phyloP scores from a whole-genome alignment of 2,329 filamentous ascomycete genomes.

The Neonectria magnoliae region DNA sequence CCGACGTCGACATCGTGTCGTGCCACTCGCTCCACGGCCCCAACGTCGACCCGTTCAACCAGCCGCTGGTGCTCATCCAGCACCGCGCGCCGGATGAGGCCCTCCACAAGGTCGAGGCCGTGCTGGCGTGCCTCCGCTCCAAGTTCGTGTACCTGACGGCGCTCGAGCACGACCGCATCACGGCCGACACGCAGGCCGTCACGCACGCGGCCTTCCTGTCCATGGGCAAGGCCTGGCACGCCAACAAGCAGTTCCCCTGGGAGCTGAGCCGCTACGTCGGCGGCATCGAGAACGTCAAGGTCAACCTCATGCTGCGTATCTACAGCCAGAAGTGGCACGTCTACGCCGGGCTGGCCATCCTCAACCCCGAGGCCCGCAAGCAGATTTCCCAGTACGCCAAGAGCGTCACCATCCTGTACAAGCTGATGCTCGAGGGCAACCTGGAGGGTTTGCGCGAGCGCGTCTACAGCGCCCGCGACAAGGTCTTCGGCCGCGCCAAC shows the following conservation, averaged over 20 bases:
- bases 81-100: conserved; percentile 85
- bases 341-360: conserved; percentile 94
- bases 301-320: conserved; percentile 96
- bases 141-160: conserved; percentile 90
- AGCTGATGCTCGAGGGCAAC: conserved; percentile 92
- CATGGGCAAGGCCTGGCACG: conserved; percentile 98
- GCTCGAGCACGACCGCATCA: conserved; percentile 92
- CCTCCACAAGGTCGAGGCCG: conserved; percentile 80
- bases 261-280: conserved; percentile 95
- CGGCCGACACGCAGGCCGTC: conserved; percentile 96
- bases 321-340: conserved; percentile 99
- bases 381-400: conserved; percentile 96
- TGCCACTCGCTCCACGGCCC: conserved; percentile 98
- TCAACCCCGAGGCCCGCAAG: conserved; percentile 90
- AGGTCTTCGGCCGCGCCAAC: conserved; percentile 78
- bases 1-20: conserved; percentile 91
- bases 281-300: conserved; percentile 98
- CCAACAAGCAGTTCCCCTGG: conserved; percentile 96
- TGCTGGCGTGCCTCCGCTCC: conserved; percentile 84
- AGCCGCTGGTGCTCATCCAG: conserved; percentile 92
- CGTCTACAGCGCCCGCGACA: conserved; percentile 71
- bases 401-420: conserved; percentile 93
- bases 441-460: conserved; percentile 76
- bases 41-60: conserved; percentile 85
- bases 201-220: conserved; percentile 96